Evolutionary conservation across 345 rosid genomes (phyloP).

Genomic region (Brassica cretica): DNA sequence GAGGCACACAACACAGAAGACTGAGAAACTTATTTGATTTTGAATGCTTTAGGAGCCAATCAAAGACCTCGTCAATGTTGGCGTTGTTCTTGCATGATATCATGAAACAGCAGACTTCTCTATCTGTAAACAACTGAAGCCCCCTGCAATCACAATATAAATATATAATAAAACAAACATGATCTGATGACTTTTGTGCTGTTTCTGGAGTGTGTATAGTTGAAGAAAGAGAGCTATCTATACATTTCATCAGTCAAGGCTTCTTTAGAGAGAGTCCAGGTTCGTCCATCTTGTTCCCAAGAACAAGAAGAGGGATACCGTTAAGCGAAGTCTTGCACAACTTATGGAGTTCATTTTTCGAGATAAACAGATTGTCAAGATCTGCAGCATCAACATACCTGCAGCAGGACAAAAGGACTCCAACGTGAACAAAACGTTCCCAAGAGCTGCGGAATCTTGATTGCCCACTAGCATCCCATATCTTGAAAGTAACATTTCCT

Average conservation of each 20-base stretch:
- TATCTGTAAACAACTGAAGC: conserved; percentile 37
- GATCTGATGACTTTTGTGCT: background rate
- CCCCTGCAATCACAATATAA: conserved; percentile 48
- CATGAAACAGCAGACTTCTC: background rate
- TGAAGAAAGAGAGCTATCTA: background rate
- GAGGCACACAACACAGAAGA: background rate
- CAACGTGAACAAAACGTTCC: conserved; percentile 58
- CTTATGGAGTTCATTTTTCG: background rate
- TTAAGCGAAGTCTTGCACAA: background rate
- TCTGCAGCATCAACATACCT: background rate
- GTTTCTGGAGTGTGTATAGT: background rate
- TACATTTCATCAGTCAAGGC: background rate
- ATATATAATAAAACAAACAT: background rate
- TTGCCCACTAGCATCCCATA: conserved; percentile 86
- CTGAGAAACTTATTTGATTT: background rate
- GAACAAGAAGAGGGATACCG: background rate
- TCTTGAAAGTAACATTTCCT: conserved; percentile 76
- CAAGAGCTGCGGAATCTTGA: conserved; percentile 79
- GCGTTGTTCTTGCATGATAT: background rate
- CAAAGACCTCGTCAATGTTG: background rate
- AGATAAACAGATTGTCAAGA: background rate
- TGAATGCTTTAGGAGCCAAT: background rate
- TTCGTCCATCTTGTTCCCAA: background rate
- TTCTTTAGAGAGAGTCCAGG: background rate
- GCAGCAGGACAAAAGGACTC: conserved; percentile 21